Evolutionary conservation across 176 grass and related monocot genomes (phyloP).

Genomic region (Cocos nucifera): DNA sequence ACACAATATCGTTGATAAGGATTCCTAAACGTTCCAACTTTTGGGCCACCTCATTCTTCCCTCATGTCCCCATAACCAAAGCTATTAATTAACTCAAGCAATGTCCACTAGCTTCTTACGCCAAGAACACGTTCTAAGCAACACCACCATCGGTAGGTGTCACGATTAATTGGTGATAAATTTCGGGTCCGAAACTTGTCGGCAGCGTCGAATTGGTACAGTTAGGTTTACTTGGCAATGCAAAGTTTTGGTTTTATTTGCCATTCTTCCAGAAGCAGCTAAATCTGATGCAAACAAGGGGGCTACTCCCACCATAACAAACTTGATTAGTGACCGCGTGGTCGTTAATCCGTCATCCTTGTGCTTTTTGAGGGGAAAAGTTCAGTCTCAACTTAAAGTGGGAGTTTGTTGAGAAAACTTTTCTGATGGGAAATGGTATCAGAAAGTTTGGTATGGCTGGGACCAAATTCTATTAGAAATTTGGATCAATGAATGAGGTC

Average conservation of each 20-base stretch:
- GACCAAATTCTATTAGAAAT: background rate
- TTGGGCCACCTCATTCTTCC: too few species aligned
- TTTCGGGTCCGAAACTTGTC: background rate
- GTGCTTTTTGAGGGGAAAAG: background rate
- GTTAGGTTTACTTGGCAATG: slow-evolving; percentile 33
- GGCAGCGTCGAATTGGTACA: slow-evolving; percentile 1
- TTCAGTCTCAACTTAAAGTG: slow-evolving; percentile 35
- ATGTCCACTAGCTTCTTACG: too few species aligned
- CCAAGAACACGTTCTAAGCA: too few species aligned
- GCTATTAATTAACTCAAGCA: too few species aligned
- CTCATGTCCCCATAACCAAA: too few species aligned
- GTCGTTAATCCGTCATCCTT: background rate
- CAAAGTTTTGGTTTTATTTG: slow-evolving; percentile 39
- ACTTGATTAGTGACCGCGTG: slow-evolving; percentile 7
- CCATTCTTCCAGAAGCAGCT: slow-evolving; percentile 9
- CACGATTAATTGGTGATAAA: too few species aligned
- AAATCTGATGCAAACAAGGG: slow-evolving; percentile 9
- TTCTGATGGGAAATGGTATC: slow-evolving; percentile 42
- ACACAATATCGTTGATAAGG: too few species aligned
- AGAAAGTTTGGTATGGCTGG: slow-evolving; percentile 30
- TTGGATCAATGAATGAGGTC: background rate
- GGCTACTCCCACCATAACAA: slow-evolving; percentile 13
- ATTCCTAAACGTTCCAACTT: too few species aligned
- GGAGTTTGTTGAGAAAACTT: slow-evolving; percentile 54
- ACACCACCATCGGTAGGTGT: too few species aligned